Base-by-base conservation (phyloP, 1,284 basidiomycete genomes). In the Pascua sp. region DNA sequence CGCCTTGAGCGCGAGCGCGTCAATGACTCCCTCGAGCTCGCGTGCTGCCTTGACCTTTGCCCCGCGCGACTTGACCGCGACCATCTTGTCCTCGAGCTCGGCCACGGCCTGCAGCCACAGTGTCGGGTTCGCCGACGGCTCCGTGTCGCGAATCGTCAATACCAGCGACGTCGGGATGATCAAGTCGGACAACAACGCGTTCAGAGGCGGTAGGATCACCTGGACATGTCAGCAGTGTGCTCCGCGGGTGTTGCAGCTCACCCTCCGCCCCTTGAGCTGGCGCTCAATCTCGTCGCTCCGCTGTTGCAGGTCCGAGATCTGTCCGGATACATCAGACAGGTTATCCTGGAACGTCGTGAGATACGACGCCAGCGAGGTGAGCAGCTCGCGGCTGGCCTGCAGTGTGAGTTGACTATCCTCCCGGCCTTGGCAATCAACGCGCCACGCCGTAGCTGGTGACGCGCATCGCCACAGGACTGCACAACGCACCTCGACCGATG, bases 311-410 rank as follows among this genome's bases (percentile, higher is more conserved):
- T 95, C 89, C 0, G 90, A 88, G 71, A 99, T 96, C 71, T 98
- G 94, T 0, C 91, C 89, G 3, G 95, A 97, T 5, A 98, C 93
- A 2, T 88, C 86, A 4, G 89, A 89, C 7, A 99, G 82, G 76
- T 99, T 94, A 64, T 84, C 87, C 76, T 97, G 93, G 68, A 98
- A 99, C 0, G 91, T 95, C 2, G 91, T 91, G 11, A 98, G 82
- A 74, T 98, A 98, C 2, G 85, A 81, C 64, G 94, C 88, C 4
- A 98, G 82, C 0, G 90, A 90, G 63, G 89, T 86, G 47, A 98
- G 80, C 43, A 97, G 81, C 63, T 82, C 80, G 42, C 62, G 68
- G 56, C 74, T 76, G 4, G 76, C 72, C 73, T 77, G 55, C 24
- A 32, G 24, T 32, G 24, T 32, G 39, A 10, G 48, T 59, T 49